Percentiles rank a stretch among this genome's conserved stretches.
Evolutionary conservation across 192 early-diverging fungal genomes (phyloP).

Genomic region (Jimgerdemannia lactiflua): DNA sequence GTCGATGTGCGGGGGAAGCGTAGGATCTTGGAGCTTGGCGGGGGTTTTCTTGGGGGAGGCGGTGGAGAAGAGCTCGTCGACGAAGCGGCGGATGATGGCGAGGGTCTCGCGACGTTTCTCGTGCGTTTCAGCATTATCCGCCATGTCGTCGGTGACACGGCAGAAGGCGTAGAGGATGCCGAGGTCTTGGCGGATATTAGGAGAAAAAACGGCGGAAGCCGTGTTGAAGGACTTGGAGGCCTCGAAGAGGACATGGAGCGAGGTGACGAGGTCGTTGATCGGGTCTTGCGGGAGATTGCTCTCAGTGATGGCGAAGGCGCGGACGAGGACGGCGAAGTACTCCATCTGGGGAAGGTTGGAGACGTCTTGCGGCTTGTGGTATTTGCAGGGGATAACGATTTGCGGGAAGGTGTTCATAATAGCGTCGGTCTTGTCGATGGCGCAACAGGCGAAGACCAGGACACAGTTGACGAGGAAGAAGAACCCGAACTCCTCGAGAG

Average conservation of each 20-base stretch:
- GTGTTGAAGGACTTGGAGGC: conserved; percentile 30
- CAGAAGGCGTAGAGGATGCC: conserved; percentile 33
- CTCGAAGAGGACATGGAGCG: conserved; percentile 14
- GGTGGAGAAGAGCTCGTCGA: conserved; percentile 17
- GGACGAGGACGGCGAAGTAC: not conserved
- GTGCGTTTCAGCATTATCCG: conserved; percentile 10
- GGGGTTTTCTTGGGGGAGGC: too few relatives aligned
- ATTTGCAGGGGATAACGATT: not conserved
- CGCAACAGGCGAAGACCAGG: conserved; percentile 33
- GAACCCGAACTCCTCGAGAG: conserved; percentile 47
- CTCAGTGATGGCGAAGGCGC: conserved; percentile 21
- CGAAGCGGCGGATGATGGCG: conserved; percentile 15
- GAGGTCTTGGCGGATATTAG: conserved; percentile 26
- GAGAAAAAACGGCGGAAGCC: conserved; percentile 30
- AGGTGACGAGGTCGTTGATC: conserved; percentile 14
- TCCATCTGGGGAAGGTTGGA: not conserved
- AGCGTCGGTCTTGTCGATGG: conserved; percentile 25
- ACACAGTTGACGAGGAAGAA: conserved; percentile 44
- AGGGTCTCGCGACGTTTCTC: conserved; percentile 14
- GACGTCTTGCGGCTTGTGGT: conserved; percentile 1
- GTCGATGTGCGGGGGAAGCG: conserved; percentile 17
- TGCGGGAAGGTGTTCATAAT: conserved; percentile 18
- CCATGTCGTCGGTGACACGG: conserved; percentile 35
- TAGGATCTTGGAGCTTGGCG: not conserved
- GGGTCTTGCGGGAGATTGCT: conserved; percentile 1